Evolutionary conservation across 768 basidiomycete species (phyloP).

Genomic region (Podaxis pistillaris): DNA sequence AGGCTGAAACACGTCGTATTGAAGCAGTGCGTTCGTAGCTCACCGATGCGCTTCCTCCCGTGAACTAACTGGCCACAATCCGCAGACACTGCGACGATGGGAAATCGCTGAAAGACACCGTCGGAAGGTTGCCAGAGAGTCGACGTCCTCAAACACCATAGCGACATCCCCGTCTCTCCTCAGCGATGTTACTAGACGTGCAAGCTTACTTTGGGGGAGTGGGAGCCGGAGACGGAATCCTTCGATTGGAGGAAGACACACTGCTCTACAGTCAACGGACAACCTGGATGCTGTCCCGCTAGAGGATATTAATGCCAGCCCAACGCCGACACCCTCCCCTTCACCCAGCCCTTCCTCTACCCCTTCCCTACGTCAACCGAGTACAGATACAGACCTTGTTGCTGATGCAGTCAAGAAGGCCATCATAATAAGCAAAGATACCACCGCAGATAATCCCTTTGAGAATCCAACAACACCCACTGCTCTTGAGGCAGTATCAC

Average conservation of each 20-base stretch:
- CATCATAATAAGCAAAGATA: not conserved
- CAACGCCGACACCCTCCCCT: conserved; percentile 38
- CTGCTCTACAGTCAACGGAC: conserved; percentile 50
- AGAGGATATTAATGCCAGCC: conserved; percentile 45
- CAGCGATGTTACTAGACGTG: conserved; percentile 54
- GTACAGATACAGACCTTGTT: not conserved
- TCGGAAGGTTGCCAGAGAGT: conserved; percentile 70
- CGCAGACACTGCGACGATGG: conserved; percentile 75
- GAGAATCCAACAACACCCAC: conserved; percentile 6
- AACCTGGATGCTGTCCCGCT: conserved; percentile 55
- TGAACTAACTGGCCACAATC: conserved; percentile 9
- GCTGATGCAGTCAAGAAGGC: not conserved
- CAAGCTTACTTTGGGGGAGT: conserved; percentile 55
- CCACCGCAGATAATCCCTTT: conserved; percentile 10
- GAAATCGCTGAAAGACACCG: conserved; percentile 74
- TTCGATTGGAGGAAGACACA: conserved; percentile 34
- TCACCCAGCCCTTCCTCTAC: conserved; percentile 15
- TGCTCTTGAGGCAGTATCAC: conserved; percentile 36
- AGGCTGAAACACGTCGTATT: conserved; percentile 64
- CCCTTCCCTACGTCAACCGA: not conserved
- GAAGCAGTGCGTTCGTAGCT: conserved; percentile 54
- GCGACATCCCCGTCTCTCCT: conserved; percentile 46
- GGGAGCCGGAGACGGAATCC: conserved; percentile 33
- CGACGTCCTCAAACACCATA: conserved; percentile 25
- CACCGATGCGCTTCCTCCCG: not conserved